These are phyloP conservation scores for Sanghuangporus sanghuang DNA, from an alignment of 1,284 basidiomycete species.

Conservation along the genomic window DNA sequence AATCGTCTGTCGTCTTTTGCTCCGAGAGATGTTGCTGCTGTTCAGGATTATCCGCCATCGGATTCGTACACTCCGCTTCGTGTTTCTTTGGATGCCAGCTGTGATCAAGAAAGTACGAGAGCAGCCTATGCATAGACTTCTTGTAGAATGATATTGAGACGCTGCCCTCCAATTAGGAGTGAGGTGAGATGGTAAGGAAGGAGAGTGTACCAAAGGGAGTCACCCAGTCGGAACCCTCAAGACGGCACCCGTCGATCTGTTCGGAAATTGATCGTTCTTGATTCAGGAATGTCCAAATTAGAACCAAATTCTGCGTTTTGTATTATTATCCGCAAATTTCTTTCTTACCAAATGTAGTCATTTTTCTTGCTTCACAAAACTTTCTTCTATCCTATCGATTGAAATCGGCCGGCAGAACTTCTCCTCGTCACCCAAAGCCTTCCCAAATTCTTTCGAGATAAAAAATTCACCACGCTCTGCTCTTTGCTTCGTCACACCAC, in stretches of 20 bases:
- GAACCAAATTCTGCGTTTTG: not conserved
- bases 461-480: not conserved
- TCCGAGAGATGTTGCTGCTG: not conserved
- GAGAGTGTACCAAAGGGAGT: too few species aligned
- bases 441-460: too few species aligned
- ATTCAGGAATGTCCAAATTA: not conserved
- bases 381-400: not conserved
- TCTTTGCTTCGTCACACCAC: not conserved
- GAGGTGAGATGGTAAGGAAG: too few species aligned
- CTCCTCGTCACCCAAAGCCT: not conserved
- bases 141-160: not conserved
- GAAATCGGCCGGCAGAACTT: not conserved
- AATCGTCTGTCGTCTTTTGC: not conserved
- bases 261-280: too few species aligned
- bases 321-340: not conserved
- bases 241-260: not conserved
- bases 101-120: not conserved
- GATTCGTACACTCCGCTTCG: not conserved
- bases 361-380: not conserved
- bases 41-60: not conserved
- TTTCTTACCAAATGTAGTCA: not conserved
- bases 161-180: not conserved
- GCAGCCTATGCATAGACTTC: not conserved
- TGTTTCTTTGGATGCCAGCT: not conserved
- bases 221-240: too few species aligned